Percentiles rank a stretch among this genome's conserved stretches.
These are phyloP conservation scores for Nothophaeocryptopus gaeumannii DNA, from an alignment of 2,329 filamentous ascomycete species.

Conservation along the genomic window DNA sequence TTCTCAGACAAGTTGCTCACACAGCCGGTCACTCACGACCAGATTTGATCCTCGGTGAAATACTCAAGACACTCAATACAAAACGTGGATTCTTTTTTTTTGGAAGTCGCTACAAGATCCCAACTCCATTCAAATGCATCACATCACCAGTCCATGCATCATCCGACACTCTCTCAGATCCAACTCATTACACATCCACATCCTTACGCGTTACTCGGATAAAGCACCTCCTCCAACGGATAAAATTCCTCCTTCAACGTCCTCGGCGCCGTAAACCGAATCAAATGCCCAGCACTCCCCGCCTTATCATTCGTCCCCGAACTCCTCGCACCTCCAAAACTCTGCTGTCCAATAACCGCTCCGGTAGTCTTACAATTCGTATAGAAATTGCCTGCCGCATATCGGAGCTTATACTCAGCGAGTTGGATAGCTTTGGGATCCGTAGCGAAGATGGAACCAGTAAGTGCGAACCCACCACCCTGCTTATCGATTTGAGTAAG, in stretches of 20 bases:
- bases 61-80: too few relatives aligned
- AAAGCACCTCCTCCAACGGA: slow-evolving; percentile 46
- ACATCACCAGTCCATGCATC: too few relatives aligned
- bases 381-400: slow-evolving; percentile 78
- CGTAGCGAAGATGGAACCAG: slow-evolving; percentile 69
- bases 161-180: too few relatives aligned
- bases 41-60: too few relatives aligned
- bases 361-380: slow-evolving; percentile 72
- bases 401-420: slow-evolving; percentile 67
- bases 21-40: too few relatives aligned
- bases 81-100: too few relatives aligned
- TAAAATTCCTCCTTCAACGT: slow-evolving; percentile 56
- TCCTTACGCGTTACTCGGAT: slow-evolving; percentile 46
- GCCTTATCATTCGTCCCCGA: slow-evolving; percentile 58
- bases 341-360: slow-evolving; percentile 38
- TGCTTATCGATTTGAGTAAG: slow-evolving; percentile 60
- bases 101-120: too few relatives aligned
- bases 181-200: too few relatives aligned
- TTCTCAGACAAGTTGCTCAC: too few relatives aligned
- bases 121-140: too few relatives aligned
- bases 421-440: slow-evolving; percentile 63
- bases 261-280: slow-evolving; percentile 54
- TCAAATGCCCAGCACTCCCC: slow-evolving; percentile 50
- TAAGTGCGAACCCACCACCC: slow-evolving; percentile 72
- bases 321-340: slow-evolving; percentile 50